Percentiles rank a stretch among this genome's conserved stretches.
phyloP scores from a whole-genome alignment of 2,329 filamentous ascomycete species.

The Aschersonia sp. region DNA sequence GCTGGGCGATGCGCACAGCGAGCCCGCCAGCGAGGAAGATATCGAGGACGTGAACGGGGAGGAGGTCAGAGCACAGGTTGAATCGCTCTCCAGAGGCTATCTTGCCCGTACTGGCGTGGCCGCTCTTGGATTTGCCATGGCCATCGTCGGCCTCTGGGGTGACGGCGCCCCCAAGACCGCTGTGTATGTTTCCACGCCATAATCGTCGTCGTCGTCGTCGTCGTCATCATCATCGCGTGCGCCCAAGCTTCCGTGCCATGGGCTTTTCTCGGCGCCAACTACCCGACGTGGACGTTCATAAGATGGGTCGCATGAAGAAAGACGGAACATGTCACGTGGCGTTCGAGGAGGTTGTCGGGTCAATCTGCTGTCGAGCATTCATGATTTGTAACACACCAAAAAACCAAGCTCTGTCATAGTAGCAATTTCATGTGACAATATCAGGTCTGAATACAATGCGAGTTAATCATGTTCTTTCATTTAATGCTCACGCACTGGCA shows the following conservation, averaged over 20 bases:
- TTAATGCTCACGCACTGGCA: too few relatives aligned
- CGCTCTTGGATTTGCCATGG: conserved; percentile 43
- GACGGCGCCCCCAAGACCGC: conserved; percentile 32
- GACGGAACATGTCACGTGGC: neutral
- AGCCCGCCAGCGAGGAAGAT: conserved; percentile 36
- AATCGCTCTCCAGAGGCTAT: conserved; percentile 39
- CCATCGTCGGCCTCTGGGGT: conserved; percentile 52
- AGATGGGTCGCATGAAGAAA: neutral
- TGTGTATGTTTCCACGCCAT: conserved; percentile 14
- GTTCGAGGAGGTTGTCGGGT: neutral
- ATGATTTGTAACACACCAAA: neutral
- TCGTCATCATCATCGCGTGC: neutral
- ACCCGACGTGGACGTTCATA: too few relatives aligned
- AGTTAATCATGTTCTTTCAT: too few relatives aligned
- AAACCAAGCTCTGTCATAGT: too few relatives aligned
- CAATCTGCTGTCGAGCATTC: neutral
- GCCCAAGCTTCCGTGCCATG: too few relatives aligned
- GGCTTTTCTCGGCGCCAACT: too few relatives aligned
- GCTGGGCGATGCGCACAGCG: conserved; percentile 37
- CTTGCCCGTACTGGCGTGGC: conserved; percentile 37
- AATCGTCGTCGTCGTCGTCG: neutral
- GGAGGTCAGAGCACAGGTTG: conserved; percentile 42
- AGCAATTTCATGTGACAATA: too few relatives aligned
- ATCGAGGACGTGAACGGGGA: conserved; percentile 43
- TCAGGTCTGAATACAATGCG: too few relatives aligned